A percentile compares a stretch with the other conserved stretches of the same genome.
Evolutionary conservation across 345 rosid species (phyloP).

Genomic region (Melaleuca alternifolia): DNA sequence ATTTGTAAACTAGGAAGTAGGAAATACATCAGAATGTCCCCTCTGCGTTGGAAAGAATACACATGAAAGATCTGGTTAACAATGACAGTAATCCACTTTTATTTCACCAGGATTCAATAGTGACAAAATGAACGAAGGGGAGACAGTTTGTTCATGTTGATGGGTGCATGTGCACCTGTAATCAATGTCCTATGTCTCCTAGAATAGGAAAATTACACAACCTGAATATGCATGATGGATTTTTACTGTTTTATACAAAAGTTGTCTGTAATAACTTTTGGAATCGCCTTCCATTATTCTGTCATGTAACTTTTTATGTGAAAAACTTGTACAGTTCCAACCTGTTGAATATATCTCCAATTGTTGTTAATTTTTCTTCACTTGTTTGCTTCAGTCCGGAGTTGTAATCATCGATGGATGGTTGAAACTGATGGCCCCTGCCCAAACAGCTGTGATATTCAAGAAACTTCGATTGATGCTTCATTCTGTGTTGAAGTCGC

Average conservation of each 20-base stretch:
- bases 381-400: conserved; percentile 39
- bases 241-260: not conserved
- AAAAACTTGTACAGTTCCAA: not conserved
- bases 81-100: not conserved
- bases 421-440: conserved; percentile 80
- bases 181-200: not conserved
- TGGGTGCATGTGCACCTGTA: not conserved
- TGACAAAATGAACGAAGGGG: not conserved
- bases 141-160: not conserved
- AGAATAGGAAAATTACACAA: not conserved
- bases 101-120: not conserved
- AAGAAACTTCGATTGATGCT: conserved; percentile 73
- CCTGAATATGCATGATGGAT: not conserved
- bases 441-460: conserved; percentile 86
- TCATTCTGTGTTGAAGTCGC: conserved; percentile 51
- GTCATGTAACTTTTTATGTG: not conserved
- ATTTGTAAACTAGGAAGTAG: not conserved
- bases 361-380: not conserved
- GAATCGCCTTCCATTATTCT: not conserved
- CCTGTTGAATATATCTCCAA: not conserved
- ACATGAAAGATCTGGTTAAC: not conserved
- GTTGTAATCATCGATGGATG: conserved; percentile 68
- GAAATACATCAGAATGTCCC: not conserved
- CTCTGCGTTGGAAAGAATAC: not conserved
- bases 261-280: not conserved